These are phyloP conservation scores for Rubia balearica DNA, from an alignment of 305 asterid genomes.

Conservation along the genomic window DNA sequence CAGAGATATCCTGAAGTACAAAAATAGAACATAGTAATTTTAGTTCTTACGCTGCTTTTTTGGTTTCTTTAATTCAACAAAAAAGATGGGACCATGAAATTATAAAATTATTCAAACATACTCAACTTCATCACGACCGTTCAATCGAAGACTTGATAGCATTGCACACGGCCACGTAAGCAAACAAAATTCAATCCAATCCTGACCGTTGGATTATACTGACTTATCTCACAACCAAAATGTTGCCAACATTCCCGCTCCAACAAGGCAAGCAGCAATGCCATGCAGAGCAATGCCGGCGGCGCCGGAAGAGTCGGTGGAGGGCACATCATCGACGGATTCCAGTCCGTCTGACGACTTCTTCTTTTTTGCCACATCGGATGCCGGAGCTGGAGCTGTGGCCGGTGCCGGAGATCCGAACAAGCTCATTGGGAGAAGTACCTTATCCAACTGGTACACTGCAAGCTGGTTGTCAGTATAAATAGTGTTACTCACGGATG, in stretches of 20 bases:
- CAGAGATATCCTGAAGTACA: not conserved
- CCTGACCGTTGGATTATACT: slow-evolving; percentile 10
- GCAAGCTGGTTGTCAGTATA: slow-evolving; percentile 38
- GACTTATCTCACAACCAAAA: slow-evolving; percentile 16
- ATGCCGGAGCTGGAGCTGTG: slow-evolving; percentile 22
- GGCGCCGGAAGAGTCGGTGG: slow-evolving; percentile 19
- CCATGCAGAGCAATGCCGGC: slow-evolving; percentile 25
- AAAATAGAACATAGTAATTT: not conserved
- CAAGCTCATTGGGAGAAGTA: slow-evolving; percentile 42
- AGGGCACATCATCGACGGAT: slow-evolving; percentile 21
- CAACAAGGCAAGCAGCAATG: slow-evolving; percentile 10
- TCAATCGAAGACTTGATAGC: not conserved
- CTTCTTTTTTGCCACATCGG: slow-evolving; percentile 12
- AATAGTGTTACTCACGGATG: slow-evolving; percentile 30
- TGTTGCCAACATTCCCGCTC: slow-evolving; percentile 13
- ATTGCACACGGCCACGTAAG: slow-evolving; percentile 4
- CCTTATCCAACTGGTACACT: slow-evolving; percentile 34
- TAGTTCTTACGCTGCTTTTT: not conserved
- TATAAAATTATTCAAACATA: slow-evolving; percentile 17
- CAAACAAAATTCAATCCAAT: slow-evolving; percentile 11
- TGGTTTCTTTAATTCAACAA: not conserved
- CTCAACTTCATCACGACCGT: slow-evolving; percentile 14
- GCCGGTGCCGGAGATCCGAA: slow-evolving; percentile 34
- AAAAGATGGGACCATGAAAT: not conserved
- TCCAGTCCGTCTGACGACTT: slow-evolving; percentile 23